Base-by-base conservation (phyloP, 306 rosid genomes). In the Cicer judaicum region DNA sequence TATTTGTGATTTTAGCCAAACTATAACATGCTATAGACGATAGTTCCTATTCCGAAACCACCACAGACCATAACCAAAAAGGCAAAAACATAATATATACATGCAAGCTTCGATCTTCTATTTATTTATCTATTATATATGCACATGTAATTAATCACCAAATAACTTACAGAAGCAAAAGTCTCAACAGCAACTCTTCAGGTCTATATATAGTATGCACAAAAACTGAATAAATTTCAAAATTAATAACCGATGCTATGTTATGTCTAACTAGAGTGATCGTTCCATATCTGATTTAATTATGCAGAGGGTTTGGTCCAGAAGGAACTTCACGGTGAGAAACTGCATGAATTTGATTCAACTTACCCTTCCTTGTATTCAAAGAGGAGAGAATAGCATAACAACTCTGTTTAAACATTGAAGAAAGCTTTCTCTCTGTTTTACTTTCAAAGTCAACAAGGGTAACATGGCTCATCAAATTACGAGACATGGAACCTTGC, bases 221-320 rank as follows among this genome's bases (percentile, higher is more conserved):
- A 34, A 63, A 80, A 62, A 50, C 24, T 19, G 6, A 53, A 62
- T 40, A 67, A 47, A 12, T 41, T 50, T 57, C 66, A 42, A 10
- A n/a, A 68, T 18, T 36, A 40, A 36, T 18, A 50, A 49, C 41
- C 34, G 3, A 24, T 52, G 77, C 34, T 24, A 24, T 24, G 34
- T 10, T 15, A 44, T n/a, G n/a, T 60, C 43, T 36, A 77, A 24
- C 53, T 47, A 65, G 59, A 65, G 59, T 15, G 61, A 57, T 59
- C 13, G 36, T 78, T 46, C 16, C 48, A 21, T 47, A 76, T 64
- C 7, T 42, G 79, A 49, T 82, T 82, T 79, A 90, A 75, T 91
- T 89, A 70, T 91, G 97, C 68, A 91, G 97, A 46, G 80, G 96
- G 77, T 91, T 87, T 63, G 96, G 92, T 64, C 93, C 96, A 64